These are phyloP conservation scores for Coniella lustricola DNA, from an alignment of 2,329 filamentous ascomycete genomes.

Conservation along the genomic window DNA sequence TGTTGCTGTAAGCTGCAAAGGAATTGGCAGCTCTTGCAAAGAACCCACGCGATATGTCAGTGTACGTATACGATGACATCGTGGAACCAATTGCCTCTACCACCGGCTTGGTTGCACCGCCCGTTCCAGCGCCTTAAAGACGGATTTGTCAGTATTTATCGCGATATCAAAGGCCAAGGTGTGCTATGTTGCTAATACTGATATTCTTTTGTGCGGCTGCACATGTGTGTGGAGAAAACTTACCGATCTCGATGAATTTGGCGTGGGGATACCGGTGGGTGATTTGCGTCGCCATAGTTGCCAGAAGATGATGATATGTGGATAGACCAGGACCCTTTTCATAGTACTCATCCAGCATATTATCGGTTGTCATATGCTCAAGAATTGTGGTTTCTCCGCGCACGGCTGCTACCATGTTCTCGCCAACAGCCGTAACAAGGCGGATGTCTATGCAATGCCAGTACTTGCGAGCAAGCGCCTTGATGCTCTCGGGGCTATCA, in stretches of 20 bases:
- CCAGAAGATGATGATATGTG: conserved; percentile 24
- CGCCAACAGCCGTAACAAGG: conserved; percentile 22
- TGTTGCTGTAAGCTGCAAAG: neutral
- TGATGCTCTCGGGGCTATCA: conserved; percentile 9
- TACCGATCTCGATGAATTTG: conserved; percentile 31
- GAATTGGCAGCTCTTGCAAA: neutral
- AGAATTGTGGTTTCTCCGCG: conserved; percentile 25
- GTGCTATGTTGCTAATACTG: too few relatives aligned
- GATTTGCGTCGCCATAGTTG: conserved; percentile 25
- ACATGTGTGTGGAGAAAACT: too few relatives aligned
- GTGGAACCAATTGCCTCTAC: conserved; percentile 24
- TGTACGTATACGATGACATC: conserved; percentile 35
- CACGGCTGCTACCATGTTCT: conserved; percentile 25
- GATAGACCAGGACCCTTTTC: conserved; percentile 16
- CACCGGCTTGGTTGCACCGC: conserved; percentile 29
- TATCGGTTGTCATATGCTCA: conserved; percentile 27
- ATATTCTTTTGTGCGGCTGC: too few relatives aligned
- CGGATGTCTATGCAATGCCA: conserved; percentile 16
- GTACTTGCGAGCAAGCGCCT: conserved; percentile 2
- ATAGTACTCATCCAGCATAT: conserved; percentile 25
- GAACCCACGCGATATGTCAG: conserved; percentile 30
- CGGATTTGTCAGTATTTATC: too few relatives aligned
- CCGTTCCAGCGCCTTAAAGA: conserved; percentile 36
- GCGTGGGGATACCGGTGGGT: conserved; percentile 22
- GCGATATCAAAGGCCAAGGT: too few relatives aligned